These are phyloP conservation scores for Triangularia setosa DNA, from an alignment of 2,329 filamentous ascomycete genomes.

Conservation along the genomic window DNA sequence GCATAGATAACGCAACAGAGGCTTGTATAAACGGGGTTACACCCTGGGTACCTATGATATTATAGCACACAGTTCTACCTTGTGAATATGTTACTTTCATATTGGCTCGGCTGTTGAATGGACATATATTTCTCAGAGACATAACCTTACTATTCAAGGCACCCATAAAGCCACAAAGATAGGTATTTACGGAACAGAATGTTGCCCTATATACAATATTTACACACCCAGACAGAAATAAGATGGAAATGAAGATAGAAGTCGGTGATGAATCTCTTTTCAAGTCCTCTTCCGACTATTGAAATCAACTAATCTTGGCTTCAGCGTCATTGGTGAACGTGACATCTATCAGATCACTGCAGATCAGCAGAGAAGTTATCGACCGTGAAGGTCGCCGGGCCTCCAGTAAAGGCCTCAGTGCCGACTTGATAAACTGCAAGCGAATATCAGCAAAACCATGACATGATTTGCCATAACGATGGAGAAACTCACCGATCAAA, in stretches of 20 bases:
- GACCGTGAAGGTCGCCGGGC: conserved; percentile 13
- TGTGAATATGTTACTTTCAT: too few species aligned
- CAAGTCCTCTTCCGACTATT: too few species aligned
- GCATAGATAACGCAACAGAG: too few species aligned
- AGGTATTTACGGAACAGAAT: neutral
- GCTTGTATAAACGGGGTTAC: too few species aligned
- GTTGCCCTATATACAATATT: neutral
- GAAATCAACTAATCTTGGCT: neutral
- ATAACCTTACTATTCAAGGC: too few species aligned
- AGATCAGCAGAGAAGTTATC: conserved; percentile 1
- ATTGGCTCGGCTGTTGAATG: too few species aligned
- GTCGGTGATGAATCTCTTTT: too few species aligned
- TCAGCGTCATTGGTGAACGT: too few species aligned
- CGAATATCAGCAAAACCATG: neutral
- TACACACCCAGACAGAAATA: neutral
- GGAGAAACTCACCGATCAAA: conserved; percentile 12
- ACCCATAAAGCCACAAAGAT: neutral
- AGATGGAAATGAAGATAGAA: too few species aligned
- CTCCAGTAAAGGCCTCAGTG: conserved; percentile 17
- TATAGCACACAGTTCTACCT: too few species aligned
- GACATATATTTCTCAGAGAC: too few species aligned
- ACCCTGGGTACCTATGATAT: too few species aligned
- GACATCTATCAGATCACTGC: neutral
- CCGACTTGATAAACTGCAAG: conserved; percentile 15
- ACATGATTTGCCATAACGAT: neutral